These are phyloP conservation scores for Dictyostelium intermedium DNA, from an alignment of 78 protist genomes.

Conservation along the genomic window DNA sequence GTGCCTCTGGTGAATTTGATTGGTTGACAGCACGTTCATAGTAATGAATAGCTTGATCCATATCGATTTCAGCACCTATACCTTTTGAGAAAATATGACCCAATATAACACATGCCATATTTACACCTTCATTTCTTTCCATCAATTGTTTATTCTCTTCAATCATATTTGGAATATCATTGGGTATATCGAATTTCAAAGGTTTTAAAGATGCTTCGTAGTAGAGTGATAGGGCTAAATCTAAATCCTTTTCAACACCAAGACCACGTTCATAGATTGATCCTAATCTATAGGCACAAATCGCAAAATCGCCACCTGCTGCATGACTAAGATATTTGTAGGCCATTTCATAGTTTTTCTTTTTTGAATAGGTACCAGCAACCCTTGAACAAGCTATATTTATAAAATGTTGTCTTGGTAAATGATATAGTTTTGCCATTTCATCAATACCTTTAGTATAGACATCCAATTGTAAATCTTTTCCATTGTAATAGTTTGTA, in stretches of 20 bases:
- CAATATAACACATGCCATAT: background rate
- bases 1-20: background rate
- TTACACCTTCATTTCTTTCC: conserved; percentile 8
- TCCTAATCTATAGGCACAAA: background rate
- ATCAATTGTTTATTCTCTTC: background rate
- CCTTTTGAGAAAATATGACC: conserved; percentile 21
- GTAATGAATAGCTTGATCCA: background rate
- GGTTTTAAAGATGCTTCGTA: conserved; percentile 9
- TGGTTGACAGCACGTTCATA: background rate
- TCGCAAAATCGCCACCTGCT: background rate
- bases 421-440: background rate
- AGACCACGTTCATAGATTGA: conserved; percentile 13
- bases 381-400: conserved; percentile 19
- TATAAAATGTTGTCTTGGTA: background rate
- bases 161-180: background rate
- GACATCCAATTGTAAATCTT: background rate
- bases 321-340: background rate
- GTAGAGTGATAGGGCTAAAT: background rate
- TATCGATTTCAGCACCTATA: background rate
- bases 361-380: background rate
- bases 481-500: background rate
- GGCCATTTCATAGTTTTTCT: background rate
- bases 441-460: background rate
- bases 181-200: conserved; percentile 1
- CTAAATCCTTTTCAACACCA: background rate